Evolutionary conservation across 1,139 yeast species (phyloP), one percentile per base, ranked within the genome.

Genomic region (Geotrichum macrosporum): DNA sequence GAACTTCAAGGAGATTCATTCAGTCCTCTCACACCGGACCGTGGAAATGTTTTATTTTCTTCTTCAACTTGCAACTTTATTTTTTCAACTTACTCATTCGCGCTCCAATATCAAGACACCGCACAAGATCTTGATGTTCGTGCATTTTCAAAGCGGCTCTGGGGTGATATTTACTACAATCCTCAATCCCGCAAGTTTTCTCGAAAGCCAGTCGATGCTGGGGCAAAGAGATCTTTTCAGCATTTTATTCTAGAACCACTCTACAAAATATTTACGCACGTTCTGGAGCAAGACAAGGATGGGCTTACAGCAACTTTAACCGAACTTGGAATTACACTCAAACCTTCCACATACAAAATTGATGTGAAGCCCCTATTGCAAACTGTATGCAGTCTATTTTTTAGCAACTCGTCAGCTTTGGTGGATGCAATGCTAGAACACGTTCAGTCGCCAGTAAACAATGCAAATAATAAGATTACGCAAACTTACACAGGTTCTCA

Each of bases 141-240:
- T 1, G 67, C 68, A 2, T 78, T 87, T 57, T 64, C 77, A 1
- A 62, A 63, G 35, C 69, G 79, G 48, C 63, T 88, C 31, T 89
- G 97, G 96, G 96, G 95, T 0, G 81, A 84, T 54, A 61, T 79
- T 12, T 81, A 72, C 57, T 85, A 69, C 58, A 68, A 78, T 47
- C 60, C 69, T 1, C 61, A 62, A 0, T 57, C 65, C 0, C 70
- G 74, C 24, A 72, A 68, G 48, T 81, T 87, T 56, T 64, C 75
- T 0, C 63, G 64, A 0, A 62, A 64, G 32, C 65, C 73, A 1
- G 52, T 62, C 5, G 51, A 58, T 1, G 62, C n/a, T n/a, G n/a
- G 57, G 39, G 50, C 62, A 1, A 63, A 71, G 19, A 66, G 87
- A 47, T 67, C 89, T 0, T 89, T 89, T 62, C 75, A 78, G 12